Percentiles rank a stretch among this genome's conserved stretches.
These are phyloP conservation scores for Huntiella bhutanensis DNA, from an alignment of 2,329 filamentous ascomycete genomes.

Conservation along the genomic window DNA sequence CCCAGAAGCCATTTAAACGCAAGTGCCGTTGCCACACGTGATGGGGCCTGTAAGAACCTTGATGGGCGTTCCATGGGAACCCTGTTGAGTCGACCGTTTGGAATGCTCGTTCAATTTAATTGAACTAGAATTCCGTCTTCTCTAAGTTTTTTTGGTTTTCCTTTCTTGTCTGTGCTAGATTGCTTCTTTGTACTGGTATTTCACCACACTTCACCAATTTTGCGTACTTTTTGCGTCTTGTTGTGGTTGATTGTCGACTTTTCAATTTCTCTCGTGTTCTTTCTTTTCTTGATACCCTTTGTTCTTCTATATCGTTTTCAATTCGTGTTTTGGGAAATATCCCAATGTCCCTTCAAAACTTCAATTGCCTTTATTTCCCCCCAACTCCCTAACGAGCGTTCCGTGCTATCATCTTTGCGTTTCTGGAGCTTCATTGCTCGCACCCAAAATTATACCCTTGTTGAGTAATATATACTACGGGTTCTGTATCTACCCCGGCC, in stretches of 20 bases:
- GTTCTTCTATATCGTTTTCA: neutral
- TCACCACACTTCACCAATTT: too few relatives aligned
- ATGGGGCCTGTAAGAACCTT: slow-evolving; percentile 1
- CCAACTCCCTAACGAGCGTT: too few relatives aligned
- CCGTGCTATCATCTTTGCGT: neutral
- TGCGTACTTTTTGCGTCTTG: too few relatives aligned
- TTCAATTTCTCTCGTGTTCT: neutral
- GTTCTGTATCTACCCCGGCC: too few relatives aligned
- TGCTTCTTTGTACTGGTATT: neutral
- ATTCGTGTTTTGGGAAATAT: neutral
- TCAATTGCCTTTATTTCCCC: too few relatives aligned
- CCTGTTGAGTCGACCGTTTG: neutral
- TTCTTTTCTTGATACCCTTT: neutral
- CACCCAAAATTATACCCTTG: too few relatives aligned
- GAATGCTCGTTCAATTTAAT: too few relatives aligned
- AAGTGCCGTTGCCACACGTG: too few relatives aligned
- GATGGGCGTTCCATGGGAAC: slow-evolving; percentile 1
- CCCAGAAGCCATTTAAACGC: too few relatives aligned
- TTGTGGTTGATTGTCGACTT: neutral
- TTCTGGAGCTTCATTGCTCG: neutral
- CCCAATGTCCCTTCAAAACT: neutral
- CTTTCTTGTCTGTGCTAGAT: neutral
- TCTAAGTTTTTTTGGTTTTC: neutral
- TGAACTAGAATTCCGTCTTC: neutral
- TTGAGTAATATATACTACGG: too few relatives aligned